Evolutionary conservation across 176 grass and related monocot species (phyloP).

Genomic region (Bothriochloa decipiens): DNA sequence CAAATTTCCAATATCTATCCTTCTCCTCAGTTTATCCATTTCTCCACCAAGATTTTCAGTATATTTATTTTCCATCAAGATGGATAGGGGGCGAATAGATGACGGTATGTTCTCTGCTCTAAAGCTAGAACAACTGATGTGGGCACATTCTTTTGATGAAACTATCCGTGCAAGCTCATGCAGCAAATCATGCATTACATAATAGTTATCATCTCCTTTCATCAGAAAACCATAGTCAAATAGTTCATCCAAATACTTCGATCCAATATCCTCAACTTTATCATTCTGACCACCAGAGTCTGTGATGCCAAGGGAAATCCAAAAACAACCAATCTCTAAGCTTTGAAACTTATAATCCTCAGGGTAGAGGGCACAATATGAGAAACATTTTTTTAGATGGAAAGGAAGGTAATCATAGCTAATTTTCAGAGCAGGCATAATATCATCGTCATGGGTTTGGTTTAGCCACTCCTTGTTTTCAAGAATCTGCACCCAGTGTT

Average conservation of each 20-base stretch:
- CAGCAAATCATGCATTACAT: constrained; percentile 21
- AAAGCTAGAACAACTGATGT: not conserved
- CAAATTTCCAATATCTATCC: constrained; percentile 4
- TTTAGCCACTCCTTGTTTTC: constrained; percentile 26
- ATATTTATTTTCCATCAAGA: not conserved
- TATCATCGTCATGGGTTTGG: not conserved
- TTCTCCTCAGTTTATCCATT: constrained; percentile 3
- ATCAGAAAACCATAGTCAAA: constrained; percentile 14
- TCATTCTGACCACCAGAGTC: not conserved
- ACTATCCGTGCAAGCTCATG: not conserved
- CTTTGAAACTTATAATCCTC: not conserved
- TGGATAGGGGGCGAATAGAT: constrained; percentile 18
- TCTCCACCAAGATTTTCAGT: not conserved
- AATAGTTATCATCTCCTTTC: not conserved
- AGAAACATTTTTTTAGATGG: constrained; percentile 32
- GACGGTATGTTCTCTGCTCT: not conserved
- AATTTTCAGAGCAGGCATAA: constrained; percentile 30
- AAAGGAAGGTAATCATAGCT: constrained; percentile 40
- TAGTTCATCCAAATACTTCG: not conserved
- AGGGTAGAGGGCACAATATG: constrained; percentile 21
- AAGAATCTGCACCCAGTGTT: constrained; percentile 14
- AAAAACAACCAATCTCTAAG: not conserved
- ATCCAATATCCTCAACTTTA: not conserved
- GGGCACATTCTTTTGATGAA: constrained; percentile 9
- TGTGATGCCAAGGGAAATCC: not conserved